Evolutionary conservation across 2,329 filamentous ascomycete genomes (phyloP), one percentile per base, ranked within the genome.

Genomic region (Epicoccum sorghinum): DNA sequence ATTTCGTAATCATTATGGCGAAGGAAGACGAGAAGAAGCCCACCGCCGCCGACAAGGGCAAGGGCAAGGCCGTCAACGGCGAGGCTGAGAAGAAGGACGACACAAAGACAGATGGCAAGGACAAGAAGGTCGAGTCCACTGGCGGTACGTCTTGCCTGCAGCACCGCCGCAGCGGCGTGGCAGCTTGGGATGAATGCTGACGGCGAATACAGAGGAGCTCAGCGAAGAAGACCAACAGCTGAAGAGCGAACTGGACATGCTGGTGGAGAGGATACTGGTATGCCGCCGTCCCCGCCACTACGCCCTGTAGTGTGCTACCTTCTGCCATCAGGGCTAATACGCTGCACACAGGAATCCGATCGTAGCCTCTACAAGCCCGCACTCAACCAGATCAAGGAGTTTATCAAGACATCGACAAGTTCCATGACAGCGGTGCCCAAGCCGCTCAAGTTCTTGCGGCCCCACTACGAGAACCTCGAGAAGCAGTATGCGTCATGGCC

Each of bases 351-450:
- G 91, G 95, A 98, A 80, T 83, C 89, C 63, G 90, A 98, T 78
- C 83, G 84, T 63, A 87, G 86, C 55, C 89, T 98, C 65, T 97
- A 98, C 82, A 93, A 93, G 76, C 86, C 93, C 55, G 90, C 95
- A 49, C 82, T 99, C 65, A 93, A 98, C 77, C 89, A 92, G 65
- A 97, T 99, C 86, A 98, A 97, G 82, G 91, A 88, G 70, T 96
- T 91, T 73, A 99, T 99, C 83, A 98, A 97, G 82, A 99, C 95
- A 51, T 96, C 95, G 56, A 99, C 95, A 64, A 98, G 93, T 55
- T 99, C 96, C 40, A 99, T 99, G 95, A 99, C 95, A 43, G 95
- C 95, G 56, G 95, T 99, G 59, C 95, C 96, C 23, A 99, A 99
- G 79, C 95, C 95, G 30, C 84, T 99, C 69, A 99, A 99, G 79